These are phyloP conservation scores for Pseudogymnoascus sp. DNA, from an alignment of 2,329 filamentous ascomycete species.

Conservation along the genomic window DNA sequence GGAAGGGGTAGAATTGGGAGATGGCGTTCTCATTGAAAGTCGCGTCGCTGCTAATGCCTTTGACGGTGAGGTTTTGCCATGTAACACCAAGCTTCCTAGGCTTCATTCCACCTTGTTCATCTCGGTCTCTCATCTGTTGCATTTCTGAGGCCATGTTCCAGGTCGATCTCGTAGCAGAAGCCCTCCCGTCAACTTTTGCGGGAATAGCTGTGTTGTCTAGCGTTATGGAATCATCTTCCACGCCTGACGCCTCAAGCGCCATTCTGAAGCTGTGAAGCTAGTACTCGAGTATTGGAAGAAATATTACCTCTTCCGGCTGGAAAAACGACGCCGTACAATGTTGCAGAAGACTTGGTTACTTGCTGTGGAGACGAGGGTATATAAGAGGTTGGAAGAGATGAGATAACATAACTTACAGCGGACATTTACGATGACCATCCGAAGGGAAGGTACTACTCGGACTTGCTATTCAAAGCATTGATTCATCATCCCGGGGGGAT, in stretches of 20 bases:
- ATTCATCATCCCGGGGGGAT: not conserved
- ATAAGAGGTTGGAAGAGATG: not conserved
- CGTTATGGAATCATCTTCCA: not conserved
- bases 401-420: not conserved
- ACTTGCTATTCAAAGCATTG: not conserved
- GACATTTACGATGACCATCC: not conserved
- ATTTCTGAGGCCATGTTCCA: slow-evolving; percentile 5
- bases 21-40: slow-evolving; percentile 53
- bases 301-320: not conserved
- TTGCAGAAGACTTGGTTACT: not conserved
- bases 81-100: slow-evolving; percentile 72
- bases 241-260: not conserved
- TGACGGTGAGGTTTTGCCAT: slow-evolving; percentile 70
- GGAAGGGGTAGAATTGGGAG: slow-evolving; percentile 48
- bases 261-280: not conserved
- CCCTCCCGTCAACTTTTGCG: not conserved
- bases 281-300: not conserved
- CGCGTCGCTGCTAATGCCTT: slow-evolving; percentile 56
- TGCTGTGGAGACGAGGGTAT: not conserved
- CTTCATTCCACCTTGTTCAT: slow-evolving; percentile 5
- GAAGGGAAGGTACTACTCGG: not conserved
- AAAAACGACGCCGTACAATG: not conserved
- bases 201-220: not conserved
- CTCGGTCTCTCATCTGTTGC: not conserved
- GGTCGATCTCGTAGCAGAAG: not conserved